A percentile compares a stretch with the other conserved stretches of the same genome.
Evolutionary conservation across 139 green algal species (phyloP).

Genomic region (Micractinium sp.): DNA sequence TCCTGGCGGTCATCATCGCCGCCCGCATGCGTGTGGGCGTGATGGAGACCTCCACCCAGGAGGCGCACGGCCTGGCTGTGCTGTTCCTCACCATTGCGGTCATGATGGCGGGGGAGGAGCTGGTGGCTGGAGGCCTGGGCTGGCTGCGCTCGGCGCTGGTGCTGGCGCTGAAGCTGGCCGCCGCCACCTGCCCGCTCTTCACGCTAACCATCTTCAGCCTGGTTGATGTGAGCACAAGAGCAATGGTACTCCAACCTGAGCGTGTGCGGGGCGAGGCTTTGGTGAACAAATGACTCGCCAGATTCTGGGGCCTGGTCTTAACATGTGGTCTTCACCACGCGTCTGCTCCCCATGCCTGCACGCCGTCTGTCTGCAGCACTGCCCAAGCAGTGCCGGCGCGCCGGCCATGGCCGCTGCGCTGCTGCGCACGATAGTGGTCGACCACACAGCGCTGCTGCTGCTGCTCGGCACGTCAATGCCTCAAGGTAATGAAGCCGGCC

Average conservation of each 20-base stretch:
- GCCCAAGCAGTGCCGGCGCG: neutral
- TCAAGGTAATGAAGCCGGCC: neutral
- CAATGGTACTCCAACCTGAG: no score
- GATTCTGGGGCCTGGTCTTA: no score
- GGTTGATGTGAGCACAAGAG: neutral
- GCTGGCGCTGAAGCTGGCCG: neutral
- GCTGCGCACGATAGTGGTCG: neutral
- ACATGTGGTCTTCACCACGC: no score
- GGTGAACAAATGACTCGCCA: no score
- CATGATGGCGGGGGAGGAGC: neutral
- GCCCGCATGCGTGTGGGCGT: neutral
- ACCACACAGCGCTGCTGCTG: conserved; percentile 19
- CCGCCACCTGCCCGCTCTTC: conserved; percentile 9
- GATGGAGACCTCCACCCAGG: neutral
- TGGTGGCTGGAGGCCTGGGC: neutral
- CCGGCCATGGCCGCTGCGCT: neutral
- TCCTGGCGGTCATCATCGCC: neutral
- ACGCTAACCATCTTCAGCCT: neutral
- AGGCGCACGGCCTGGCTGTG: neutral
- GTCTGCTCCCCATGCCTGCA: no score
- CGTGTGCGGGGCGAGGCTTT: no score
- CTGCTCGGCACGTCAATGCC: neutral
- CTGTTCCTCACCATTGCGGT: neutral
- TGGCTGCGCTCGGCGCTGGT: neutral
- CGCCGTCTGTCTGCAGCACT: neutral